Evolutionary conservation across 2,329 filamentous ascomycete genomes (phyloP).

Genomic region (Aureobasidium vineae): DNA sequence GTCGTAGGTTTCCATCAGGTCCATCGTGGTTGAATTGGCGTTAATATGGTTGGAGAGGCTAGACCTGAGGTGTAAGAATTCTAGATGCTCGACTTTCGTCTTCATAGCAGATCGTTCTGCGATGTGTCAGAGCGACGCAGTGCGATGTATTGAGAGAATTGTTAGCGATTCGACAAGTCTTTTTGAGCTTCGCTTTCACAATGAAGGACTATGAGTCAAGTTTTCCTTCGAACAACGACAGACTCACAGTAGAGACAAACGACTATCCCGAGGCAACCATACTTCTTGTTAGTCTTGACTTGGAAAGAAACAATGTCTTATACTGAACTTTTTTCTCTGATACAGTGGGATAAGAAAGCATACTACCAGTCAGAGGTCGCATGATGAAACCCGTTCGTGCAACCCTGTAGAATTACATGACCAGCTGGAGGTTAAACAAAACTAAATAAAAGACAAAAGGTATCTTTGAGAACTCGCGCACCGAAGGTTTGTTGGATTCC

Average conservation of each 20-base stretch:
- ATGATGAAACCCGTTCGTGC: background rate
- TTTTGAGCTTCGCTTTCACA: background rate
- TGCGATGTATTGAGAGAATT: background rate
- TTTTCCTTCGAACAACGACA: background rate
- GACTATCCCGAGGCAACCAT: background rate
- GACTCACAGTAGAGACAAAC: background rate
- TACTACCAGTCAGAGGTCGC: constrained; percentile 16
- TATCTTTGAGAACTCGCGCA: constrained; percentile 21
- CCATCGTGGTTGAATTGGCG: background rate
- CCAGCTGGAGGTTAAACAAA: constrained; percentile 20
- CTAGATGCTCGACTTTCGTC: background rate
- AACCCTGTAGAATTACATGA: constrained; percentile 19
- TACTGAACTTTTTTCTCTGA: constrained; percentile 23
- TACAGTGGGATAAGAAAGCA: constrained; percentile 13
- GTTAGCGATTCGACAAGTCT: background rate
- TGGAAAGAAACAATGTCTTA: background rate
- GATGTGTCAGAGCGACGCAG: background rate
- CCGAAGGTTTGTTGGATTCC: background rate
- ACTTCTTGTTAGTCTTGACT: background rate
- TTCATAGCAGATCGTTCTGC: background rate
- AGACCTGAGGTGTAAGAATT: background rate
- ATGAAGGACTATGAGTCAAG: background rate
- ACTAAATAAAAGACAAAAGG: constrained; percentile 25
- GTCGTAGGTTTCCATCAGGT: background rate
- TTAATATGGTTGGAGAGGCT: background rate